Evolutionary conservation across 495 filamentous ascomycete species (phyloP), one percentile per base, ranked within the genome.

Genomic region (Letharia lupina): DNA sequence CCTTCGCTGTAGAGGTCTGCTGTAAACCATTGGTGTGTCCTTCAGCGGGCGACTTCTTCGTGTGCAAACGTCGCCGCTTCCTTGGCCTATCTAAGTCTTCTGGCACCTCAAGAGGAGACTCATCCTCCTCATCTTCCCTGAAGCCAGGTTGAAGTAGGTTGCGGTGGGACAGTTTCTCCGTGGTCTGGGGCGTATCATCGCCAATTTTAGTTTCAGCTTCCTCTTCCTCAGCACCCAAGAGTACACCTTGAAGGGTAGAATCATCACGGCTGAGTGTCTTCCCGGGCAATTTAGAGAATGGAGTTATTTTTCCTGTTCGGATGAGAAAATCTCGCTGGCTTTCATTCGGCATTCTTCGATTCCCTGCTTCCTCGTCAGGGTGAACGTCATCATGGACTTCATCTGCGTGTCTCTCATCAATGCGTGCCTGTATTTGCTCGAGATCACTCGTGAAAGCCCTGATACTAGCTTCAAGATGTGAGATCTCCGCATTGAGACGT

Each of bases 221-320:
- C 59, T 83, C 77, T 67, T 89, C 85, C 67, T 92, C 91, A 0
- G 90, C 90, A 65, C 91, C 89, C 18, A 91, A 77, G 56, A 96
- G 81, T 11, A 86, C 89, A 74, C 90, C 83, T 31, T 85, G 83
- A 9, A 94, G 79, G 60, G 84, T 85, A 23, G 86, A 83, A 47
- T 84, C 78, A 9, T 82, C 77, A 2, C 82, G 84, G 48, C 80
- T 79, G 18, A 79, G 77, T 28, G 77, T 74, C 33, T 80, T 77
- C 41, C 79, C 80, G 54, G 81, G 80, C 70, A 93, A 82, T 61
- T 86, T 87, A 4, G 92, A 88, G 66, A 98, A 98, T 0, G 94
- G 94, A 0, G 94, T 98, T 70, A 98, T 98, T 75, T 98, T 96
- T 62, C 94, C 94, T 0, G 93, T 98, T 9, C 94, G 84, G 44